Evolutionary conservation across 108 stramenopile species (phyloP).

Genomic region (Seminavis robusta): DNA sequence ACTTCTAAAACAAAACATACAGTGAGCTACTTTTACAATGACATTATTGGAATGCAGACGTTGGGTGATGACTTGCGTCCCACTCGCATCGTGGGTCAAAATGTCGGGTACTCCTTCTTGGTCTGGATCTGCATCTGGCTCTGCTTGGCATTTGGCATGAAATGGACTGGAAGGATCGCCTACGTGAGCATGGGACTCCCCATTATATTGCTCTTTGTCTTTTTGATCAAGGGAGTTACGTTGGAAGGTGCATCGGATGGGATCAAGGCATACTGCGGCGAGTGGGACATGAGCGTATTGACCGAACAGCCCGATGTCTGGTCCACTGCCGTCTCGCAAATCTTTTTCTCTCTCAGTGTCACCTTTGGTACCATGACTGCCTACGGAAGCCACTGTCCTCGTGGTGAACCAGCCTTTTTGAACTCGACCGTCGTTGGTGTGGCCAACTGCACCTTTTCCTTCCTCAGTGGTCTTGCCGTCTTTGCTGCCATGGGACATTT

Average conservation of each 20-base stretch:
- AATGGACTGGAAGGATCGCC: slow-evolving; percentile 52
- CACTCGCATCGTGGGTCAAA: slow-evolving; percentile 44
- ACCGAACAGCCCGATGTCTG: slow-evolving; percentile 42
- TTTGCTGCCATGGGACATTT: slow-evolving; percentile 61
- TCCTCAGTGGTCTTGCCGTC: slow-evolving; percentile 66
- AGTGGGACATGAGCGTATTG: slow-evolving; percentile 46
- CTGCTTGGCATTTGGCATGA: slow-evolving; percentile 51
- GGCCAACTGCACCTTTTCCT: slow-evolving; percentile 44
- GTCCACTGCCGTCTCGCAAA: slow-evolving; percentile 58
- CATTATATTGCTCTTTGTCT: slow-evolving; percentile 46
- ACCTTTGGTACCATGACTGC: slow-evolving; percentile 69
- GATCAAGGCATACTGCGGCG: slow-evolving; percentile 52
- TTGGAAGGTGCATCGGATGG: slow-evolving; percentile 41
- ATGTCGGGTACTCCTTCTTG: slow-evolving; percentile 42
- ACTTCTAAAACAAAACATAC: too few species aligned
- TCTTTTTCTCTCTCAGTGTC: slow-evolving; percentile 56
- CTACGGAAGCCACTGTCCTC: slow-evolving; percentile 49
- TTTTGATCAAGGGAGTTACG: slow-evolving; percentile 38
- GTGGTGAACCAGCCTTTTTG: slow-evolving; percentile 41
- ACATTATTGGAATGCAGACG: slow-evolving; percentile 47
- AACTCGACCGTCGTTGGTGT: slow-evolving; percentile 48
- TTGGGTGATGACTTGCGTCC: slow-evolving; percentile 31
- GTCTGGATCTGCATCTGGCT: slow-evolving; percentile 50
- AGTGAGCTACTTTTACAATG: slow-evolving; percentile 33
- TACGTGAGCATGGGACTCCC: slow-evolving; percentile 61